phyloP scores from a whole-genome alignment of 345 rosid species.

The Ceriops tagal region DNA sequence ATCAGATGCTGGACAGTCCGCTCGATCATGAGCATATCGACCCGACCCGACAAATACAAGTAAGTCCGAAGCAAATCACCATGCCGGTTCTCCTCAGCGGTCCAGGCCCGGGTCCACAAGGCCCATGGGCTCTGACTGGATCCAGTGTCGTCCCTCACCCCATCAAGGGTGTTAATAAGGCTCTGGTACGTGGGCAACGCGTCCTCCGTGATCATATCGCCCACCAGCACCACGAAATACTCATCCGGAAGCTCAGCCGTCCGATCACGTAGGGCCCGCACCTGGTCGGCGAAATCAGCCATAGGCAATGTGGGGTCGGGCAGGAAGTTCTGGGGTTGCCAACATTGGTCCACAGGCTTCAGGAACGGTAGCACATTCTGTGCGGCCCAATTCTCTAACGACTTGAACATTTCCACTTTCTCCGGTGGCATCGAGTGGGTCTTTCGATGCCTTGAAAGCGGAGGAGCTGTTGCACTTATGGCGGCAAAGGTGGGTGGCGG shows the following conservation, averaged over 20 bases:
- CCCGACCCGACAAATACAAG: slow-evolving; percentile 71
- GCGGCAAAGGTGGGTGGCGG: slow-evolving; percentile 19
- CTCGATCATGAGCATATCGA: slow-evolving; percentile 66
- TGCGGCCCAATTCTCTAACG: slow-evolving; percentile 61
- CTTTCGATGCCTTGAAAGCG: slow-evolving; percentile 26
- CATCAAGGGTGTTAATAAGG: slow-evolving; percentile 70
- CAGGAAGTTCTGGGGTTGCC: slow-evolving; percentile 60
- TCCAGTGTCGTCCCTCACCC: slow-evolving; percentile 71
- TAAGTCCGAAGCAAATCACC: slow-evolving; percentile 59
- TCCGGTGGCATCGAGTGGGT: slow-evolving; percentile 65
- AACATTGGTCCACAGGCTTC: slow-evolving; percentile 67
- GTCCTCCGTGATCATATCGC: slow-evolving; percentile 85
- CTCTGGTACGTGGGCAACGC: slow-evolving; percentile 75
- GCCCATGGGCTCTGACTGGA: slow-evolving; percentile 74
- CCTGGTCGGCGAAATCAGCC: slow-evolving; percentile 53
- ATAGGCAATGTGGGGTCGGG: slow-evolving; percentile 42
- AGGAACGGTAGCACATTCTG: slow-evolving; percentile 49
- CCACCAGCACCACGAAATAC: slow-evolving; percentile 68
- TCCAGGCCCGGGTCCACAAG: slow-evolving; percentile 65
- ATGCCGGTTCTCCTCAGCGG: slow-evolving; percentile 78
- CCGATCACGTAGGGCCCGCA: slow-evolving; percentile 49
- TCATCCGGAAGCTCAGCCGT: slow-evolving; percentile 59
- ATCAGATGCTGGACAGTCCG: slow-evolving; percentile 60
- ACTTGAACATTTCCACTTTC: slow-evolving; percentile 55
- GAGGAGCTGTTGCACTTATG: slow-evolving; percentile 31